Evolutionary conservation across 257 asterid genomes (phyloP), one percentile per base, ranked within the genome.

Genomic region (Orobanche coerulescens): DNA sequence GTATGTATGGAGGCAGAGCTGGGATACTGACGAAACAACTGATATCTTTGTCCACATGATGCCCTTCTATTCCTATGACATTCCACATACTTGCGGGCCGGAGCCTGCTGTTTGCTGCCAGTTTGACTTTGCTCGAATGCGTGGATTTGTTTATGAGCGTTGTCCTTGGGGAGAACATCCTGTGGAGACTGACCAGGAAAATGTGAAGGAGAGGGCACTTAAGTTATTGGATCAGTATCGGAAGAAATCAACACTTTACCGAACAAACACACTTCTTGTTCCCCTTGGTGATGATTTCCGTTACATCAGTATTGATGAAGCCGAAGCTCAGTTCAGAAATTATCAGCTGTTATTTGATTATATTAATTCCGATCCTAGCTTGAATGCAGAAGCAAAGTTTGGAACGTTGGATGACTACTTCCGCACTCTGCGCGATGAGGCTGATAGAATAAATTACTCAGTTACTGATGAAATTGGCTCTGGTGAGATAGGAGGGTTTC

Each of bases 11-110:
- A 72, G 99, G 62, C 99, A 93, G 75, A 84, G 92, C 78, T 93
- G 97, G 99, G 99, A 93, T 77, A 71, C 89, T 28, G 95, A 81
- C 31, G 99, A 93, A 78, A 76, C 95, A 63, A 93, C 99, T 52
- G 99, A 93, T 78, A 89, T 93, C 40, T 93, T 93, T 75, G 99
- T 89, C 67, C 99, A 93, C 86, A 93, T 89, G 98, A 93, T 93
- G 97, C 99, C 99, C 15, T 93, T 93, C 75, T 89, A 89, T 81
- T 86, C 97, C 46, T 93, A 93, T 64, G 97, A 93, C 72, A 76
- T 93, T 65, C 99, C 99, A 26, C 99, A 93, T 68, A 93, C 99
- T n/a, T 93, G 99, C 69, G 99, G 99, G 69, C 97, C 99, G 1
- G 99, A 93, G 80, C 97, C 99, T 37, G 97, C 99, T 61, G 70